Evolutionary conservation across 371 early-diverging fungal species (phyloP).

Genomic region (Chytridiales sp.): DNA sequence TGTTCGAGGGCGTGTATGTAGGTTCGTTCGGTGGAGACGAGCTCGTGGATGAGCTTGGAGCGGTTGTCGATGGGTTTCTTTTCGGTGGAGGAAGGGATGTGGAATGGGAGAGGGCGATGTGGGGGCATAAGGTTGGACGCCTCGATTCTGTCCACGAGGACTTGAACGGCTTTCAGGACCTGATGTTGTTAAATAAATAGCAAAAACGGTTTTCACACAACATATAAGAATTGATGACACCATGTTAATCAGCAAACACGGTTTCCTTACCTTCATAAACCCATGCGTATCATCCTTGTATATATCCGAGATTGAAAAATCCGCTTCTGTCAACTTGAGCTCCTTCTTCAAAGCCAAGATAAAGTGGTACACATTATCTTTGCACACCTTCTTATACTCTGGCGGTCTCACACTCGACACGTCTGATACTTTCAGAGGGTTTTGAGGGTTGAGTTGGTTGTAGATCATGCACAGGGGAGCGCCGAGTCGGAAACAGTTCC

Average conservation of each 20-base stretch:
- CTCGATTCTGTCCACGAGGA: slow-evolving; percentile 35
- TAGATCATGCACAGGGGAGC: slow-evolving; percentile 79
- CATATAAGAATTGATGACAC: too few species aligned
- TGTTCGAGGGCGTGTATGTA: slow-evolving; percentile 88
- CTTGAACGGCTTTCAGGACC: slow-evolving; percentile 43
- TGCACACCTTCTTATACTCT: slow-evolving; percentile 69
- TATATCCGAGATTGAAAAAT: slow-evolving; percentile 82
- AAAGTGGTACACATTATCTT: slow-evolving; percentile 79
- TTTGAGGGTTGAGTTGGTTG: slow-evolving; percentile 69
- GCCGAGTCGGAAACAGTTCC: slow-evolving; percentile 88
- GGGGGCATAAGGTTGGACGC: slow-evolving; percentile 27
- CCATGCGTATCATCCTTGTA: slow-evolving; percentile 93
- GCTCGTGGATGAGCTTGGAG: slow-evolving; percentile 81
- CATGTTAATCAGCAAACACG: neutral
- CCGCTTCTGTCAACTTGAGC: slow-evolving; percentile 66
- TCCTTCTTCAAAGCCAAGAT: slow-evolving; percentile 70
- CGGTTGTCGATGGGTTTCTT: slow-evolving; percentile 58
- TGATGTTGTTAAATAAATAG: slow-evolving; percentile 13
- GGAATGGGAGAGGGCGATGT: slow-evolving; percentile 39
- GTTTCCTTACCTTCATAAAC: slow-evolving; percentile 80
- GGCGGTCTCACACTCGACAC: slow-evolving; percentile 43
- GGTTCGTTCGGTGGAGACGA: slow-evolving; percentile 92
- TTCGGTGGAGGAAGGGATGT: slow-evolving; percentile 16
- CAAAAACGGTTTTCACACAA: slow-evolving; percentile 8
- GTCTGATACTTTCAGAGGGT: slow-evolving; percentile 45